Percentiles rank a stretch among this genome's conserved stretches.
These are phyloP conservation scores for Debaryomyces fabryi DNA, from an alignment of 1,139 yeast species.

Conservation along the genomic window DNA sequence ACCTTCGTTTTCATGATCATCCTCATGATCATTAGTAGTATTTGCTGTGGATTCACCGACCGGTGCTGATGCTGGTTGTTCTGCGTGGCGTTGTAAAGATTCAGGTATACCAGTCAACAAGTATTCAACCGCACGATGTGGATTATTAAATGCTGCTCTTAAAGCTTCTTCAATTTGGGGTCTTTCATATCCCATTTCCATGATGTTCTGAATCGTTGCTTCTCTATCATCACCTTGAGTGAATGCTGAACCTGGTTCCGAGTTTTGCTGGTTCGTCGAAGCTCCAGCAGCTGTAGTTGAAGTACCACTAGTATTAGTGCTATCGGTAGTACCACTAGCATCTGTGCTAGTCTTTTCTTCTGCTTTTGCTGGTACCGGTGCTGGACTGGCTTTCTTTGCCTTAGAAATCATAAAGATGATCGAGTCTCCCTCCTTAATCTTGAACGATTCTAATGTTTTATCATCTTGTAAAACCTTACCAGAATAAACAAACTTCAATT, in stretches of 20 bases:
- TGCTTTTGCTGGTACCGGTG: constrained; percentile 18
- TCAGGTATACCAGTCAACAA: constrained; percentile 90
- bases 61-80: constrained; percentile 24
- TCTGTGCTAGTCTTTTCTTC: constrained; percentile 13
- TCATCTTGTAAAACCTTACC: constrained; percentile 89
- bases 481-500: constrained; percentile 88
- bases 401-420: constrained; percentile 86
- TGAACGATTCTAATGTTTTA: constrained; percentile 69
- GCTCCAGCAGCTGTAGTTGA: constrained; percentile 26
- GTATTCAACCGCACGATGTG: constrained; percentile 97
- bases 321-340: constrained; percentile 20
- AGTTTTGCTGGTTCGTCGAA: constrained; percentile 22
- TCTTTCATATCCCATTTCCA: constrained; percentile 96
- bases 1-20: constrained; percentile 28
- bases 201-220: constrained; percentile 72
- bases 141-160: constrained; percentile 95
- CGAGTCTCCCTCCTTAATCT: constrained; percentile 86
- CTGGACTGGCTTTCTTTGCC: constrained; percentile 39
- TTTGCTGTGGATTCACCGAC: constrained; percentile 25
- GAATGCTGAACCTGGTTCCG: constrained; percentile 48
- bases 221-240: constrained; percentile 70
- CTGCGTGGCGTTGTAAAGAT: constrained; percentile 40
- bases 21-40: constrained; percentile 21
- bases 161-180: constrained; percentile 86
- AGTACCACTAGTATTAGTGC: constrained; percentile 24